These are phyloP conservation scores for Colletotrichum sp. DNA, from an alignment of 2,329 filamentous ascomycete genomes.

Conservation along the genomic window DNA sequence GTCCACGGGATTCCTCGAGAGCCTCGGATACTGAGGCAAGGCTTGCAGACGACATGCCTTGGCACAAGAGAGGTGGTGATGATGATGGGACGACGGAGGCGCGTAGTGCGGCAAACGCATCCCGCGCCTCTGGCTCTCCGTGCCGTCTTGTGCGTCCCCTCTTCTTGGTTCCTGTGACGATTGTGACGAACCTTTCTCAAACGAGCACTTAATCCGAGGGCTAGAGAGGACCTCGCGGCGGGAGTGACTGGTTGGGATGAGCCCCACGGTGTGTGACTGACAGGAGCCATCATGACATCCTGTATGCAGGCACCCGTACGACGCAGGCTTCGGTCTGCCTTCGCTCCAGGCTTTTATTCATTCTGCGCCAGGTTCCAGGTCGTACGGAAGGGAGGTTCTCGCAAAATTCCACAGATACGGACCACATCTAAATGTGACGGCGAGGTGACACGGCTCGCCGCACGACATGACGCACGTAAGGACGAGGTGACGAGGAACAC, in stretches of 20 bases:
- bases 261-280: slow-evolving; percentile 2
- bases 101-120: neutral
- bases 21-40: neutral
- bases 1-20: neutral
- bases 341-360: neutral
- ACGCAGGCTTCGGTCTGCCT: neutral
- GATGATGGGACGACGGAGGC: neutral
- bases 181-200: neutral
- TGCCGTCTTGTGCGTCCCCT: neutral
- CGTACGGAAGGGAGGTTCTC: neutral
- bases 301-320: slow-evolving; percentile 6
- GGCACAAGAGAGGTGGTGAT: neutral
- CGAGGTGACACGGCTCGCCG: neutral
- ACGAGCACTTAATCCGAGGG: neutral
- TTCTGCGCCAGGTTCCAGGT: neutral
- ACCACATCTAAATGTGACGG: neutral
- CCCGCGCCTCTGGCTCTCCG: neutral
- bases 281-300: neutral
- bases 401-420: slow-evolving; percentile 3
- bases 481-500: neutral
- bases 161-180: neutral
- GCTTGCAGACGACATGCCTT: neutral
- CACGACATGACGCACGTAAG: neutral
- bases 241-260: neutral
- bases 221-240: neutral